Conservation (phyloP, 2,329 filamentous ascomycete species). For the Keithomyces neogunnii region DNA sequence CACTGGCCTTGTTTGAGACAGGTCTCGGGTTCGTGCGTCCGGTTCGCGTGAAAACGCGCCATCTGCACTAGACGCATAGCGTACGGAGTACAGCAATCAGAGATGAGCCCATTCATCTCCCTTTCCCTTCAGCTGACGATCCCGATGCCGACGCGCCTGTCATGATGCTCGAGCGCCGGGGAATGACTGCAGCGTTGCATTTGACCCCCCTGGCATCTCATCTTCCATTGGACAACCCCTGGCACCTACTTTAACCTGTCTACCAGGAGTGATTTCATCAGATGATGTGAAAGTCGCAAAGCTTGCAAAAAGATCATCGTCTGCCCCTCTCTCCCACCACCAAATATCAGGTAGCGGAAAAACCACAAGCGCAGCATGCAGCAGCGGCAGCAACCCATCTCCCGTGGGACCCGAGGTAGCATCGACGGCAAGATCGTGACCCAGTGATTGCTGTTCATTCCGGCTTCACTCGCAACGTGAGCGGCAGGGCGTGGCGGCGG, state of each 20-base stretch:
- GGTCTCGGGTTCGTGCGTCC: background rate
- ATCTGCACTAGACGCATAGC: no score
- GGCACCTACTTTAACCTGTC: background rate
- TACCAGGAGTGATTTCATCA: constrained; percentile 1
- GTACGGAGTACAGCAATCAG: no score
- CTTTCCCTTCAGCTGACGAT: background rate
- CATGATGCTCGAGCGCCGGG: background rate
- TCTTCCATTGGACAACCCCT: background rate
- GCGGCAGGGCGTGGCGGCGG: background rate
- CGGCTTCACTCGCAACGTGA: background rate
- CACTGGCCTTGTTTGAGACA: background rate
- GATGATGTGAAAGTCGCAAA: constrained; percentile 2
- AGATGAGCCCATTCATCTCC: no score
- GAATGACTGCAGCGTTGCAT: constrained; percentile 1
- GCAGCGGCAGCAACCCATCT: background rate
- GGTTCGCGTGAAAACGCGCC: background rate
- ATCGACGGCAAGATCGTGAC: background rate
- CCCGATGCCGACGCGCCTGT: background rate
- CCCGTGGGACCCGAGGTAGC: background rate
- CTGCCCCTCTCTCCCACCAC: background rate
- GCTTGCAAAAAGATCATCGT: background rate
- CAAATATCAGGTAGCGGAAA: no score
- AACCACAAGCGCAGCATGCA: background rate
- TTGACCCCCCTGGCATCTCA: background rate
- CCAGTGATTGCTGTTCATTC: background rate